Percentiles rank a stretch among this genome's conserved stretches.
phyloP scores from a whole-genome alignment of 306 rosid species.

The Cicer judaicum region DNA sequence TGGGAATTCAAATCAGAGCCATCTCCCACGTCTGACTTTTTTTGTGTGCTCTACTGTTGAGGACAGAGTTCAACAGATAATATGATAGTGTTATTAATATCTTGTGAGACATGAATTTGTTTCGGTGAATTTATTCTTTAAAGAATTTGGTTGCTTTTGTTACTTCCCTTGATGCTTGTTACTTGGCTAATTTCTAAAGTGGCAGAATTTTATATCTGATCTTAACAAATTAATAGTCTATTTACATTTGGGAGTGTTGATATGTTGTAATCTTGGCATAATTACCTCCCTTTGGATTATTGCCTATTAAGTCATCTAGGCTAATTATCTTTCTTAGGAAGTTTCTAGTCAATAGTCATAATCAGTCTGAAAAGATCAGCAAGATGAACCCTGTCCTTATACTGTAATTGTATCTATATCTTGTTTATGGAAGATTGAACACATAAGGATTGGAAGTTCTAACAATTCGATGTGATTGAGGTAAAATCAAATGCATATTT shows the following conservation, averaged over 20 bases:
- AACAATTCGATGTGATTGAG: not conserved
- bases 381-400: not conserved
- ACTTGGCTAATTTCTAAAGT: not conserved
- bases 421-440: not conserved
- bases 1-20: too few relatives aligned
- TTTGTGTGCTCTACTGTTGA: too few relatives aligned
- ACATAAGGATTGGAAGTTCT: not conserved
- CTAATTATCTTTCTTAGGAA: not conserved
- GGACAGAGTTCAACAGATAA: too few relatives aligned
- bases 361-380: not conserved
- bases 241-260: not conserved
- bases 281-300: not conserved
- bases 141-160: not conserved
- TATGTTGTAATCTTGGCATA: not conserved
- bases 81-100: not conserved
- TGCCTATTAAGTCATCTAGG: not conserved
- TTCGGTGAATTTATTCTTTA: not conserved
- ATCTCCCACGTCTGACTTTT: too few relatives aligned
- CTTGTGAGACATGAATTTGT: not conserved
- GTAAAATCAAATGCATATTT: not conserved
- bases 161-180: not conserved
- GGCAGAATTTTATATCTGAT: not conserved
- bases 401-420: not conserved
- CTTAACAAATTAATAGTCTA: not conserved
- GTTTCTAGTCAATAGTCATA: not conserved